Base-by-base conservation (phyloP, 2,329 filamentous ascomycete species). In the Cercospora beticola region DNA sequence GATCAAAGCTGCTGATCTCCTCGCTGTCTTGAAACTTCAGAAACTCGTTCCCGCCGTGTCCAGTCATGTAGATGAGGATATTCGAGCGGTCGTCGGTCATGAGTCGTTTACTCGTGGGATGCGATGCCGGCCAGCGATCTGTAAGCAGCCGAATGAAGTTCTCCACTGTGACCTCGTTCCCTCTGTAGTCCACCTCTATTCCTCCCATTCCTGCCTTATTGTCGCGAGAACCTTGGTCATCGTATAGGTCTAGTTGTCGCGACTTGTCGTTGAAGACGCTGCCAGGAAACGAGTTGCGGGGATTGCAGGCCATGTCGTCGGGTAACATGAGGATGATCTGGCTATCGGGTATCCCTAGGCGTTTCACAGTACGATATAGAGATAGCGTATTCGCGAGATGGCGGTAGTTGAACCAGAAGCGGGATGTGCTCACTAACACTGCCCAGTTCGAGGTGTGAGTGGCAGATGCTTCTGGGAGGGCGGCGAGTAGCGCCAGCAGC, bases 281-380 rank as follows among this genome's bases (percentile, higher is more conserved):
- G 63, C 95, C 95, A 0, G 95, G 94, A 80, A 99, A 99, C 61
- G 94, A 93, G 80, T 99, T 99, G 76, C 95, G 93, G 33, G 95
- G 95, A 82, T 99, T 99, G 86, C 95, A 99, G 46, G 95, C 95
- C 93, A 99, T 98, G 83, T 99, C 95, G 80, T 99, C 95, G 23
- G 95, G 95, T n/a, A 99, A 88, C 94, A 99, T 98, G 74, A 99
- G 91, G 79, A 99, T 98, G 82, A 99, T 99, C 80, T 99, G 95
- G 62, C 93, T 97, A 82, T 99, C 95, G 40, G 95, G 95, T 69
- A 99, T 99, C 59, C 95, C 95, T 43, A 99, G 89, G 12, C 95
- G 92, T 84, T 99, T 99, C 71, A 99, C 95, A 67, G 95, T 99
- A 68, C 95, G 92, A 83, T 99, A 99, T 72, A 99, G 89, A 68